These are phyloP conservation scores for Xylariaceae sp. DNA, from an alignment of 2,329 filamentous ascomycete species.

Conservation along the genomic window DNA sequence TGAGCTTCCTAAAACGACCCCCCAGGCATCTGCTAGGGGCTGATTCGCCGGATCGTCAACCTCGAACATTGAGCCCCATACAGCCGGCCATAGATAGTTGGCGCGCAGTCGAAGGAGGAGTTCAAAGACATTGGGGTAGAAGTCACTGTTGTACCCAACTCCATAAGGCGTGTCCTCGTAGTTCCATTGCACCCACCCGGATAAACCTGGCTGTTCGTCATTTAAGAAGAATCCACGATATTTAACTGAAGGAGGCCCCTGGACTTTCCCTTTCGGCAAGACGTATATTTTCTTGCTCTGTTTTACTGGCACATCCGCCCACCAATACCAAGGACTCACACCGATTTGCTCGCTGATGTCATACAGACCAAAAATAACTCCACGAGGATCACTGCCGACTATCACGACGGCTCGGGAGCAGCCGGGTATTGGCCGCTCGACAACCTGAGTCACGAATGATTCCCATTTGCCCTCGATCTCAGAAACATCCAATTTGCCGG, in stretches of 20 bases:
- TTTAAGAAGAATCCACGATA: constrained; percentile 75
- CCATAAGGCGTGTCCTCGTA: constrained; percentile 52
- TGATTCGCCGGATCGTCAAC: constrained; percentile 73
- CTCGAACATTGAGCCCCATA: constrained; percentile 75
- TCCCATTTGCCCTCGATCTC: constrained; percentile 71
- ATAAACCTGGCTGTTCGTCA: constrained; percentile 71
- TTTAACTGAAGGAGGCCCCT: constrained; percentile 66
- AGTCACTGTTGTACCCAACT: constrained; percentile 61
- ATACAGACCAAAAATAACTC: constrained; percentile 72
- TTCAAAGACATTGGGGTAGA: constrained; percentile 74
- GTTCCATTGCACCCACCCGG: constrained; percentile 64
- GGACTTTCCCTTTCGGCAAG: constrained; percentile 58
- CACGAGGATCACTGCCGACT: constrained; percentile 64
- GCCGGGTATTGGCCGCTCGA: constrained; percentile 62
- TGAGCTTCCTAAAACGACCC: constrained; percentile 73
- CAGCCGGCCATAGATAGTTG: constrained; percentile 77
- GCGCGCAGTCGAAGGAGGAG: constrained; percentile 71
- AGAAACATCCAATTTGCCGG: constrained; percentile 62
- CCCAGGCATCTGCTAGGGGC: constrained; percentile 73
- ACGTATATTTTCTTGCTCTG: constrained; percentile 61
- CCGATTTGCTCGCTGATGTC: constrained; percentile 76
- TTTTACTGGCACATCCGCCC: constrained; percentile 65
- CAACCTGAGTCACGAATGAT: constrained; percentile 65
- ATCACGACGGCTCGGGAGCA: constrained; percentile 67
- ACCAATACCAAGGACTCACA: constrained; percentile 73